Evolutionary conservation across 2,329 filamentous ascomycete genomes (phyloP), one percentile per base, ranked within the genome.

Genomic region (Xylariomycetidae sp.): DNA sequence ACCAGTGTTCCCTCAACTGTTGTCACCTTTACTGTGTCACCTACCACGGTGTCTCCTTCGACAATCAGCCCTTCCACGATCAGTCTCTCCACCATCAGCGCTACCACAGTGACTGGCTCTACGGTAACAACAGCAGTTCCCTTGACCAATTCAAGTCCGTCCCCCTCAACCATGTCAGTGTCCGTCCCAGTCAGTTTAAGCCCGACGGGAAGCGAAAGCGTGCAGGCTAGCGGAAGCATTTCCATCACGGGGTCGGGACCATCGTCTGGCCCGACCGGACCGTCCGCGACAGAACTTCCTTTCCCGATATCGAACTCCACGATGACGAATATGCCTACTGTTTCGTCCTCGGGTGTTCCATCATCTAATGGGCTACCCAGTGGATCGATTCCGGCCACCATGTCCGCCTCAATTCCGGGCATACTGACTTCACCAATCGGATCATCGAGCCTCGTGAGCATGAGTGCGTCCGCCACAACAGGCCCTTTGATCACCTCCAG

Each of bases 251-350:
- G n/a, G n/a, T n/a, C n/a, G n/a, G n/a, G n/a, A n/a, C n/a, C n/a
- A n/a, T n/a, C n/a, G n/a, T n/a, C n/a, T n/a, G n/a, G n/a, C n/a
- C n/a, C n/a, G n/a, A n/a, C n/a, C n/a, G n/a, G n/a, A n/a, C n/a
- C n/a, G n/a, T n/a, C n/a, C n/a, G n/a, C n/a, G n/a, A n/a, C n/a
- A n/a, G n/a, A n/a, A n/a, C n/a, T n/a, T n/a, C n/a, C 35, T 9
- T 35, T 35, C 12, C 37, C 39, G 8, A 8, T 39, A 18, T 38
- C 45, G 10, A 46, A 44, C 32, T 36, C 39, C 25, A 6, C 13
- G 13, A 9, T 13, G 8, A 12, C 25, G 25, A 14, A 6, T 9
- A 26, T 13, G 10, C 8, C 12, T 23, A 8, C 20, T 23, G 8
- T 23, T 23, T 23, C 20, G 8, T 23, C 20, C 20, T 23, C 20